These are phyloP conservation scores for Zea luxurians DNA, from an alignment of 176 grass and related monocot genomes.

Conservation along the genomic window DNA sequence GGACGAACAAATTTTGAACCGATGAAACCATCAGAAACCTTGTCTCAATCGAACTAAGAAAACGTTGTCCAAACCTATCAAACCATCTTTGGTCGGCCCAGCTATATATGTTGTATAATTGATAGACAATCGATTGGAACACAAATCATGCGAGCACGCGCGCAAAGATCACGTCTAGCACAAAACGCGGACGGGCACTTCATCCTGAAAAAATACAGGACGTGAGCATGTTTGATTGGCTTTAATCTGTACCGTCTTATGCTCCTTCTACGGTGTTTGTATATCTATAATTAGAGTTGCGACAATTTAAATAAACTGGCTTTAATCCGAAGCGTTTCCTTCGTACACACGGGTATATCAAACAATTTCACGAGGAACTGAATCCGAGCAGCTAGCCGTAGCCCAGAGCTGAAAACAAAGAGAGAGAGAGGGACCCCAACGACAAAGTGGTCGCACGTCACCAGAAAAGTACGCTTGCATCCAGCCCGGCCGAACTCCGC, in stretches of 20 bases:
- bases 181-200: slow-evolving; percentile 1
- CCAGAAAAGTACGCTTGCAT: slow-evolving; percentile 41
- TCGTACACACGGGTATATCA: background rate
- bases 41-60: background rate
- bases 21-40: background rate
- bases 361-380: slow-evolving; percentile 24
- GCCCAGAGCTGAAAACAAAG: background rate
- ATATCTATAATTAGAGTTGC: too few species aligned
- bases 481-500: slow-evolving; percentile 44
- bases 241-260: too few species aligned
- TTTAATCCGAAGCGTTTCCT: too few species aligned
- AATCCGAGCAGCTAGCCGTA: background rate
- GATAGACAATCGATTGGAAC: background rate
- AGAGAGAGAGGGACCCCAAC: slow-evolving; percentile 35
- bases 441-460: slow-evolving; percentile 58
- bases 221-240: too few species aligned
- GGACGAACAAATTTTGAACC: background rate
- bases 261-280: background rate
- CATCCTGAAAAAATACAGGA: too few species aligned
- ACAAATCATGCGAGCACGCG: slow-evolving; percentile 37
- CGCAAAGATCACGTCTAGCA: slow-evolving; percentile 18
- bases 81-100: slow-evolving; percentile 20
- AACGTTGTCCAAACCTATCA: background rate
- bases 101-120: slow-evolving; percentile 15
- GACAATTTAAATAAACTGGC: too few species aligned